Evolutionary conservation across 108 stramenopile species (phyloP).

Genomic region (Aureococcus anophagefferens): DNA sequence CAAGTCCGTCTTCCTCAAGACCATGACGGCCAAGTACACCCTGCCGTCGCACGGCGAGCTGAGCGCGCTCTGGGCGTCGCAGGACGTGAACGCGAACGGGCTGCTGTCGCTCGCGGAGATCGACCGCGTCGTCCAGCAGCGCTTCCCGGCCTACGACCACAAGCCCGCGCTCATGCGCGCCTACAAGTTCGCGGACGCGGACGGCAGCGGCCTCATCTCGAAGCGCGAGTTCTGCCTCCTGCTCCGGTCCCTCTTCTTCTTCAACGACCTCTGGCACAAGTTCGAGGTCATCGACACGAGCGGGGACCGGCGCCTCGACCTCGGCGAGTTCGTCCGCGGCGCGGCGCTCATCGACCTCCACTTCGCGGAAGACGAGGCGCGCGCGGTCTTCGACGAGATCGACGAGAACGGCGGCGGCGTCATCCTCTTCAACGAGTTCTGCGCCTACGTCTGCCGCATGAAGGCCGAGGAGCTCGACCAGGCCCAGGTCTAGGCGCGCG

Average conservation of each 20-base stretch:
- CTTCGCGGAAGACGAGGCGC: too few relatives aligned
- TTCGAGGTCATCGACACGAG: background rate
- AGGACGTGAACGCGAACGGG: slow-evolving; percentile 9
- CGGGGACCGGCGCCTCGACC: too few relatives aligned
- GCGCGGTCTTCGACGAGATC: too few relatives aligned
- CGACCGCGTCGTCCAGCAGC: slow-evolving; percentile 5
- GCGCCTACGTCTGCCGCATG: too few relatives aligned
- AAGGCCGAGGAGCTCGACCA: too few relatives aligned
- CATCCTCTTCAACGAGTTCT: too few relatives aligned
- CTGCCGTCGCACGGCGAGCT: slow-evolving; percentile 1
- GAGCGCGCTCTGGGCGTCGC: slow-evolving; percentile 3
- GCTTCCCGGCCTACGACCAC: slow-evolving; percentile 14
- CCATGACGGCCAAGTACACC: slow-evolving; percentile 5
- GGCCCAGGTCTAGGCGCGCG: too few relatives aligned
- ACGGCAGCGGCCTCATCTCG: slow-evolving; percentile 8
- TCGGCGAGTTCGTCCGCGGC: too few relatives aligned
- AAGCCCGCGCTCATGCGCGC: slow-evolving; percentile 18
- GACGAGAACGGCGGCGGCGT: too few relatives aligned
- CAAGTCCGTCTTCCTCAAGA: too few relatives aligned
- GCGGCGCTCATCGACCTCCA: too few relatives aligned
- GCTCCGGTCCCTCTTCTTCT: slow-evolving; percentile 8
- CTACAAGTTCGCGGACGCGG: slow-evolving; percentile 8
- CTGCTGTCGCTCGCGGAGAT: slow-evolving; percentile 10
- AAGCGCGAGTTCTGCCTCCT: slow-evolving; percentile 10
- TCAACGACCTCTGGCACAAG: slow-evolving; percentile 9